Percentiles rank a stretch among this genome's conserved stretches.
These are phyloP conservation scores for Linnemannia zychae DNA, from an alignment of 192 early-diverging fungal species.

Conservation along the genomic window DNA sequence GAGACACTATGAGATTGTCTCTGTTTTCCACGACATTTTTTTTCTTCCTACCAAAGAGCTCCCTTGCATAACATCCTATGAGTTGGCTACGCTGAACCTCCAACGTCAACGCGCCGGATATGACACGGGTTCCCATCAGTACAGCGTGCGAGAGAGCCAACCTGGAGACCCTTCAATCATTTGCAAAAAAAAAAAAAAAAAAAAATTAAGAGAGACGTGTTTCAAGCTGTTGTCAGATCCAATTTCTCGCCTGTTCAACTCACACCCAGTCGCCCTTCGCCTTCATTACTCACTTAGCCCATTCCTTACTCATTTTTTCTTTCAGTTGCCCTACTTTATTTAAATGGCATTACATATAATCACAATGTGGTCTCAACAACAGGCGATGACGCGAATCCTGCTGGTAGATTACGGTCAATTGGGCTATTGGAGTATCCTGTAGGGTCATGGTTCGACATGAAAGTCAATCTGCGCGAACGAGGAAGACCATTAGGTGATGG, in stretches of 20 bases:
- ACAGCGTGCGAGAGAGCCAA: background rate
- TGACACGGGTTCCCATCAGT: background rate
- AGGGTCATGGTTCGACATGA: background rate
- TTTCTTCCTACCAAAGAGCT: background rate
- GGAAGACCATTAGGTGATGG: background rate
- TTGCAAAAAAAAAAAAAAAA: background rate
- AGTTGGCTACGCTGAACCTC: background rate
- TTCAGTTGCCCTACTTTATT: background rate
- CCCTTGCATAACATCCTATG: background rate
- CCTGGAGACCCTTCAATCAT: background rate
- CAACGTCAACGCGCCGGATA: background rate
- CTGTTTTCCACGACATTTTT: background rate
- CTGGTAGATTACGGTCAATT: slow-evolving; percentile 13
- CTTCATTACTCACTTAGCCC: background rate
- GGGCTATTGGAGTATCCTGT: background rate
- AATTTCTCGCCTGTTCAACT: background rate
- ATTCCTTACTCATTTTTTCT: background rate
- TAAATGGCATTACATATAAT: no score
- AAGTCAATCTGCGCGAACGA: slow-evolving; percentile 17
- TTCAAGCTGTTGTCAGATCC: slow-evolving; percentile 1
- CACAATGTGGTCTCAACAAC: background rate
- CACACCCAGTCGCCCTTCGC: background rate
- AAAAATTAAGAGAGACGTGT: background rate
- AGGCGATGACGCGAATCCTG: slow-evolving; percentile 25
- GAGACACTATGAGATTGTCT: background rate